Conservation (phyloP, 2,329 filamentous ascomycete genomes). For the Cladosporium austrohemisphaericum region DNA sequence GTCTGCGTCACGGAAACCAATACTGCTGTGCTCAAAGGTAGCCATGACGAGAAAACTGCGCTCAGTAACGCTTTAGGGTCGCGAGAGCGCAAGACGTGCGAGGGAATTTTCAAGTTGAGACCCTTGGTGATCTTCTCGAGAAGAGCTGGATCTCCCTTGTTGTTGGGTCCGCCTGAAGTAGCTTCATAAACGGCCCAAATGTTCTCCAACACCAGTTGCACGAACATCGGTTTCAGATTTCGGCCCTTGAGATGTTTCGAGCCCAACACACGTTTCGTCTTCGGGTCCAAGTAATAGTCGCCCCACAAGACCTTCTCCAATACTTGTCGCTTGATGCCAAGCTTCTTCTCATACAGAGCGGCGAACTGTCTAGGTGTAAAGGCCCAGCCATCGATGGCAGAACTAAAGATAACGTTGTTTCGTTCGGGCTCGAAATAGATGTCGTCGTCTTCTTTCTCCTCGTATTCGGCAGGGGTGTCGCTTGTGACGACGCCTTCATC, state of each 20-base stretch:
- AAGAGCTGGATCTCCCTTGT: slow-evolving; percentile 75
- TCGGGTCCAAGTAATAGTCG: slow-evolving; percentile 92
- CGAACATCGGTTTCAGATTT: slow-evolving; percentile 92
- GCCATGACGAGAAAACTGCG: slow-evolving; percentile 82
- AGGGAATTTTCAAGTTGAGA: slow-evolving; percentile 74
- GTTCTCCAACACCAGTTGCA: slow-evolving; percentile 90
- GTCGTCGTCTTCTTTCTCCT: slow-evolving; percentile 92
- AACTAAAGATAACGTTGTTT: slow-evolving; percentile 98
- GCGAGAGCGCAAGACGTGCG: slow-evolving; percentile 78
- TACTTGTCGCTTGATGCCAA: slow-evolving; percentile 82
- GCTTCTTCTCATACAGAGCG: slow-evolving; percentile 88
- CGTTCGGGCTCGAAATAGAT: slow-evolving; percentile 97
- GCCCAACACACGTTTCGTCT: slow-evolving; percentile 88
- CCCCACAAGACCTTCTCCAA: slow-evolving; percentile 97
- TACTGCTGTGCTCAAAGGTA: slow-evolving; percentile 86
- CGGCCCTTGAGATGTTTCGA: slow-evolving; percentile 91
- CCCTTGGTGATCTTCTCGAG: slow-evolving; percentile 95
- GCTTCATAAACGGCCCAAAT: slow-evolving; percentile 96
- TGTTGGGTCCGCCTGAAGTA: slow-evolving; percentile 75
- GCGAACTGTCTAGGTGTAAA: slow-evolving; percentile 96
- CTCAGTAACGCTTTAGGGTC: slow-evolving; percentile 81
- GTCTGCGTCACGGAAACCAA: slow-evolving; percentile 93
- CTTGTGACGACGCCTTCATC: slow-evolving; percentile 50
- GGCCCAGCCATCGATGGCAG: slow-evolving; percentile 97
- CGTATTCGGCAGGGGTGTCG: slow-evolving; percentile 58